These are phyloP conservation scores for Eurotiales sp. DNA, from an alignment of 2,329 filamentous ascomycete species.

Conservation along the genomic window DNA sequence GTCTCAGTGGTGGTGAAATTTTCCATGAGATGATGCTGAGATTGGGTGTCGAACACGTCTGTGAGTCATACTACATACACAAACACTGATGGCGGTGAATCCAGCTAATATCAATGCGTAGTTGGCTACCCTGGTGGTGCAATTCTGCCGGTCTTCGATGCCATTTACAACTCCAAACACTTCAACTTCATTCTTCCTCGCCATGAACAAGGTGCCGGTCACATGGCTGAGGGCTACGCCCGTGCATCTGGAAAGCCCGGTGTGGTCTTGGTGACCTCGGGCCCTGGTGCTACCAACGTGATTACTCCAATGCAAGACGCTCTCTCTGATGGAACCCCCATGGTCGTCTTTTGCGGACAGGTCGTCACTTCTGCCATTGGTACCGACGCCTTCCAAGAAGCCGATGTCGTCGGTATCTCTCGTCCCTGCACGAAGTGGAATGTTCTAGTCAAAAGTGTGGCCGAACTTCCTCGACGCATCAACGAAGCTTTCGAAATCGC, in stretches of 20 bases:
- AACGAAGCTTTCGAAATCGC: slow-evolving; percentile 99
- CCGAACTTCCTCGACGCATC: slow-evolving; percentile 86
- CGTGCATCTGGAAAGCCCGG: slow-evolving; percentile 89
- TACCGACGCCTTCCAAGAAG: slow-evolving; percentile 95
- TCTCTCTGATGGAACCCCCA: slow-evolving; percentile 87
- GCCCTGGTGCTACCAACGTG: slow-evolving; percentile 93
- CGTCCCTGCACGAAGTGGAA: slow-evolving; percentile 98
- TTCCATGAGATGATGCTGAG: slow-evolving; percentile 99
- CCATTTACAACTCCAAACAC: slow-evolving; percentile 96
- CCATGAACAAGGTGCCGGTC: slow-evolving; percentile 96
- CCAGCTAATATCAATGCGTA: slow-evolving; percentile 34
- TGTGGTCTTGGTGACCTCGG: slow-evolving; percentile 94
- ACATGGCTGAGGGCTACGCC: slow-evolving; percentile 98
- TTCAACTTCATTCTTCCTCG: slow-evolving; percentile 93
- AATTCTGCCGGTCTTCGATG: slow-evolving; percentile 96
- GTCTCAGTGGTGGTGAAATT: slow-evolving; percentile 91
- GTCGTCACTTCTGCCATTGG: slow-evolving; percentile 87
- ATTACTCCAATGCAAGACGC: slow-evolving; percentile 96
- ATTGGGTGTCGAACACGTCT: slow-evolving; percentile 87
- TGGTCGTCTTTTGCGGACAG: slow-evolving; percentile 95
- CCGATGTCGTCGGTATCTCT: slow-evolving; percentile 89
- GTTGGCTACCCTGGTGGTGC: slow-evolving; percentile 91
- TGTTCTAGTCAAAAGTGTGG: slow-evolving; percentile 94
- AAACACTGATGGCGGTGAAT: no score
- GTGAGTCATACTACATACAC: slow-evolving; percentile 55